Base-by-base conservation (phyloP, 352 stramenopile genomes). In the Pythium oligandrum region DNA sequence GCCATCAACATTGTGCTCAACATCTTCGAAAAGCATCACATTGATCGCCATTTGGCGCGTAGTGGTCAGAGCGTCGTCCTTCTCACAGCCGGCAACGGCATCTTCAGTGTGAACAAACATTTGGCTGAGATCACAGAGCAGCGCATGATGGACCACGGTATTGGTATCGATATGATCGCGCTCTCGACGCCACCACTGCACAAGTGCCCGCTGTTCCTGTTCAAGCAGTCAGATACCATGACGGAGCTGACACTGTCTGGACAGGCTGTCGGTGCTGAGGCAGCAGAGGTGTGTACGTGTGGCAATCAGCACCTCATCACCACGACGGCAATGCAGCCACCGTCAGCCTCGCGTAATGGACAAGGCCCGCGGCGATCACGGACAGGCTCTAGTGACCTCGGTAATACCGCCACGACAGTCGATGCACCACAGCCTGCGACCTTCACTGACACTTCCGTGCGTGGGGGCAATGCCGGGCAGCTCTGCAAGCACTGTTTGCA, bases 121-220 rank as follows among this genome's bases (percentile, higher is more conserved):
- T 76, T 99, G 30, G 86, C 90, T n/a, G 81, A 93, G 52, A 98
- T 99, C 52, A 99, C 96, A 11, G 98, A 98, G 59, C 96, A 99
- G 74, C 80, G 97, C 34, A 99, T 99, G 96, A 98, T 99, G 96
- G 97, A 99, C 63, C 97, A 98, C 68, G 97, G 96, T 43, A 98
- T 99, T 58, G 97, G 97, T 37, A 98, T 98, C 57, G 97, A 99
- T 69, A 92, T 99, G 66, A 86, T 99, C 35, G 98, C 91, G 35
- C 96, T 73, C 9, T 86, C 93, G 3, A 86, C 97, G 32, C 96
- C 95, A 8, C 97, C 97, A 34, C 68, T 99, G 6, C 96, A 99
- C 71, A 97, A 98, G 44, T 97, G 94, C 6, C 97, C 97, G 9
- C 93, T 99, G 36, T 99, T 99, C 71, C 73, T 99, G 17, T 98